Evolutionary conservation across 2,329 filamentous ascomycete genomes (phyloP), one percentile per base, ranked within the genome.

Genomic region (Fusarium foetens): DNA sequence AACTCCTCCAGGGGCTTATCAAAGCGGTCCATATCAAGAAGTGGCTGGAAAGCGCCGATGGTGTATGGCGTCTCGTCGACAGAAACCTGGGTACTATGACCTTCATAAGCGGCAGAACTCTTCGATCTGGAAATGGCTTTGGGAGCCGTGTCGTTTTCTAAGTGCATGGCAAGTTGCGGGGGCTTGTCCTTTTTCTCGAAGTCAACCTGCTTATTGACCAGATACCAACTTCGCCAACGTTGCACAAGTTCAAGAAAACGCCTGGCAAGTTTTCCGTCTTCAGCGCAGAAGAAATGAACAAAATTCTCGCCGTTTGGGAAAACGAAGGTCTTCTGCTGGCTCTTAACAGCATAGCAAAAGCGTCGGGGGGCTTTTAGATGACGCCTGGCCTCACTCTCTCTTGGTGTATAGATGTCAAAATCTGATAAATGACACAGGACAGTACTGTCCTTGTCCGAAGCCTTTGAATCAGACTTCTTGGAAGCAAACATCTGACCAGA

Each of bases 261-360:
- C n/a, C 87, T 86, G 1, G 93, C 93, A 2, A 90, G 81, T 2
- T 84, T 80, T 9, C 87, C 83, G 75, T 98, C 93, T 48, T 94
- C 93, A 4, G 92, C 94, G 65, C 90, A 92, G 83, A 98, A 97
- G 82, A 95, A 97, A 78, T 98, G 95, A 6, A 97, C 93, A 78
- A 94, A 98, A 74, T 95, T 95, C 57, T 93, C 91, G 6, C 91
- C 93, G 59, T 92, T 91, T 59, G 94, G 84, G 77, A 98, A 98
- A 77, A 97, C 91, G 64, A 89, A 90, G 0, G 92, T 92, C 81
- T 95, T 97, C 78, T 97, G 92, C 83, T 97, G 94, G 75, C 93
- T 97, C 82, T 97, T 98, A 75, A 98, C 87, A 1, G 94, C 95
- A 77, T 93, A 95, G 82, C 94, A 97, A 74, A 91, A 87, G 78